Percentiles rank a stretch among this genome's conserved stretches.
Conservation (phyloP, 768 basidiomycete genomes). For the Collybiopsis luxurians region DNA sequence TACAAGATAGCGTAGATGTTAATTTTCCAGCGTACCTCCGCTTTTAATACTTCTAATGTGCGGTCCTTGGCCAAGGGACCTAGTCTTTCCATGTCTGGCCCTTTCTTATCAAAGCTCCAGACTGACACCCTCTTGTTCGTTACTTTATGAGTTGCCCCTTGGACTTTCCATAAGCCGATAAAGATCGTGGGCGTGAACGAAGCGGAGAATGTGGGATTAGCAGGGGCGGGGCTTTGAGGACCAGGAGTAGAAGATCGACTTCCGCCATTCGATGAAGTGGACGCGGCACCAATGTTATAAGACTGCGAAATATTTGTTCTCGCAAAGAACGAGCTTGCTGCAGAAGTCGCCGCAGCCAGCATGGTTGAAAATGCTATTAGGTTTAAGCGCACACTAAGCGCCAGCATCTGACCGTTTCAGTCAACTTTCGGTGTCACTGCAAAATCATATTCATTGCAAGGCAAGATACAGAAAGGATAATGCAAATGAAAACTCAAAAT, state of each 20-base stretch:
- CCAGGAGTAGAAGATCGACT: constrained; percentile 53
- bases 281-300: constrained; percentile 56
- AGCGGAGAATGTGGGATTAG: constrained; percentile 19
- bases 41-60: constrained; percentile 81
- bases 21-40: constrained; percentile 60
- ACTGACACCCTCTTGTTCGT: constrained; percentile 89
- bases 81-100: constrained; percentile 69
- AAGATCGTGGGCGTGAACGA: constrained; percentile 49
- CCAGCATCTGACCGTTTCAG: no score
- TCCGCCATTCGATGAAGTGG: constrained; percentile 24
- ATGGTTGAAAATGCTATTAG: neutral
- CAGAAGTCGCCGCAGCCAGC: constrained; percentile 37
- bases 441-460: no score
- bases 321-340: constrained; percentile 79
- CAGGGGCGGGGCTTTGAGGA: constrained; percentile 12
- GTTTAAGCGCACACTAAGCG: no score
- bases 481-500: no score
- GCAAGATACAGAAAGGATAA: no score
- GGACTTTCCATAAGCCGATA: constrained; percentile 88
- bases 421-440: no score
- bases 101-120: constrained; percentile 88
- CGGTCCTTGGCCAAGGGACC: constrained; percentile 64
- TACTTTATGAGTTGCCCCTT: constrained; percentile 83
- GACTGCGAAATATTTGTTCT: constrained; percentile 80
- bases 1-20: constrained; percentile 3